Base-by-base conservation (phyloP, 805 yeast genomes). In the Cyberlindnera nakhonratchasimensis region DNA sequence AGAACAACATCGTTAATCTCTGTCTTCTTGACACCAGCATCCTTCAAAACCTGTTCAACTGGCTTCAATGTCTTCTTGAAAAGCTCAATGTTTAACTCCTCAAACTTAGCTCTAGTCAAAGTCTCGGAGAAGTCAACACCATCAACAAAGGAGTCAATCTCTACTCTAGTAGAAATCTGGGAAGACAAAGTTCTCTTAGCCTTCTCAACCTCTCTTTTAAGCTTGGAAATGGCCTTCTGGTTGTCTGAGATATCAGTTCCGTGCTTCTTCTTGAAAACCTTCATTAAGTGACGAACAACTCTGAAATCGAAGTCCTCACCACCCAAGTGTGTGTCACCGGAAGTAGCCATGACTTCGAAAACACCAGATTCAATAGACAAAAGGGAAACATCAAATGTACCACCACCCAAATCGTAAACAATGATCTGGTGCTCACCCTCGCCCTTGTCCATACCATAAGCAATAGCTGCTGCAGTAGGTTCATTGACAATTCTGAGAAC, bases 401-500 rank as follows among this genome's bases (percentile, higher is more conserved):
- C 97, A 70, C 97, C 97, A 77, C 97, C 97, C 59, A 89, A 77
- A 69, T 89, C 97, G 66, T 86, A 89, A 43, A 89, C 95, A 61
- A 89, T 80, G 54, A 89, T 87, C 68, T 89, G 90, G 59, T 85
- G 86, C 70, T 89, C 97, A 52, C 78, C 84, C 29, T 80, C 82
- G 48, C 79, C 75, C 64, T 82, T 75, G 66, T 87, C 95, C 55
- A 90, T 74, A 63, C 97, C 97, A 70, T 89, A 89, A 51, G 97
- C 97, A 68, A 89, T 87, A 42, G 97, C 97, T 54, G 97, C 97
- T 35, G 97, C 97, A 47, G 97, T 89, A 59, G 96, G 96, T 74
- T 86, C 96, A 65, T 86, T 86, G 50, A 86, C 91, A 57, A 86
- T 86, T 75, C 96, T 82, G 67, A 86, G 72, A 51, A 86, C 87